Percentiles rank a stretch among this genome's conserved stretches.
Evolutionary conservation across 1,139 yeast genomes (phyloP).

Genomic region (Kluyveromyces marxianus): DNA sequence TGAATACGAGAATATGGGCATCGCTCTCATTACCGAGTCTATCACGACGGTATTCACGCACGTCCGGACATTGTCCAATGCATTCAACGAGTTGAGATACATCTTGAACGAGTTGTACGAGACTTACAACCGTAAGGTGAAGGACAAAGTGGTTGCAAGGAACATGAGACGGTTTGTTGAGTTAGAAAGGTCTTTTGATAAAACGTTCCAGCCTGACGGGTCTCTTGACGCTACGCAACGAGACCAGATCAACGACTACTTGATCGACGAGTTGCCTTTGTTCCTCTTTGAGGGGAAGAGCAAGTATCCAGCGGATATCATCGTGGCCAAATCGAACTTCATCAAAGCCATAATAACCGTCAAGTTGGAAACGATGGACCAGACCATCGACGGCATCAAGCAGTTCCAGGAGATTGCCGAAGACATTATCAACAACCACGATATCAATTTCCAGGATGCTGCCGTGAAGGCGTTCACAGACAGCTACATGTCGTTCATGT

Average conservation of each 20-base stretch:
- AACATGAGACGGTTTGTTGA: conserved; percentile 19
- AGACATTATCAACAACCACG: conserved; percentile 44
- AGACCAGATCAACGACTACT: conserved; percentile 21
- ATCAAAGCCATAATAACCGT: conserved; percentile 20
- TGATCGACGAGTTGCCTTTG: conserved; percentile 23
- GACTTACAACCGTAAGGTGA: conserved; percentile 28
- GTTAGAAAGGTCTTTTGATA: conserved; percentile 12
- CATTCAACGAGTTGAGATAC: conserved; percentile 20
- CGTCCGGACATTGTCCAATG: conserved; percentile 16
- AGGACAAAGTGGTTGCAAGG: conserved; percentile 32
- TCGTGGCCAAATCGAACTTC: conserved; percentile 24
- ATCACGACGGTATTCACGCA: conserved; percentile 18
- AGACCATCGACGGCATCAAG: conserved; percentile 14
- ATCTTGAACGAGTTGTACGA: conserved; percentile 27
- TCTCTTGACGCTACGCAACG: conserved; percentile 20
- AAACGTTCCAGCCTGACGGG: conserved; percentile 12
- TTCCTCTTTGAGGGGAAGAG: conserved; percentile 23
- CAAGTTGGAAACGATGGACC: conserved; percentile 17
- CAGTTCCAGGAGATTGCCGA: conserved; percentile 18
- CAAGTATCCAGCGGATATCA: conserved; percentile 18
- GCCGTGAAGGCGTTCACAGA: conserved; percentile 73
- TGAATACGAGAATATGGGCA: conserved; percentile 20
- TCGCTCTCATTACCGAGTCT: conserved; percentile 12
- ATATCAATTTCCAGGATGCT: conserved; percentile 85
- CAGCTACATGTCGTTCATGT: conserved; percentile 46